These are phyloP conservation scores for Micromonas commoda DNA, from an alignment of 139 green algal species.

Conservation along the genomic window DNA sequence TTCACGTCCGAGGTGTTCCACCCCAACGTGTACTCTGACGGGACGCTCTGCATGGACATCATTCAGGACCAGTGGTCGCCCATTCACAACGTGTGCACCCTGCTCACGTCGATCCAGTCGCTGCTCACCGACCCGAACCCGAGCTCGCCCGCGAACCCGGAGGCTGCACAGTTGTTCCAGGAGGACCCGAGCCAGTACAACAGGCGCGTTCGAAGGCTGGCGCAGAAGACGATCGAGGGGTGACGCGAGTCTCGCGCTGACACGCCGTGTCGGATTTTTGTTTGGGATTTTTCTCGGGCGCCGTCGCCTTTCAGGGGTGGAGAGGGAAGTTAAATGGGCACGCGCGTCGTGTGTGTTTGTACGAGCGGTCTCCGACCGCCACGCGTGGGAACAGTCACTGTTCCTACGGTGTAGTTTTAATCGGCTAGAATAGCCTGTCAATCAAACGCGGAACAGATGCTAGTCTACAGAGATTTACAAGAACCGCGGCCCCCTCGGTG, in stretches of 20 bases:
- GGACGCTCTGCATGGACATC: conserved; percentile 88
- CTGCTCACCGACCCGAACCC: conserved; percentile 89
- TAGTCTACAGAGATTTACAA: no score
- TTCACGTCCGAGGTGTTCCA: conserved; percentile 82
- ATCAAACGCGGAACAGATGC: no score
- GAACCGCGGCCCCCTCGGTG: no score
- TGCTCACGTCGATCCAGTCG: conserved; percentile 37
- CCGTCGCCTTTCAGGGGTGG: no score
- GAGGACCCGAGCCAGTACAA: conserved; percentile 71
- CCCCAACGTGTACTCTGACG: conserved; percentile 77
- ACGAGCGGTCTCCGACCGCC: no score
- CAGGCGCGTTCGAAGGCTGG: conserved; percentile 48
- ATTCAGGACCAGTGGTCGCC: conserved; percentile 85
- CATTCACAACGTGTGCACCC: conserved; percentile 78
- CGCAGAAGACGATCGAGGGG: conserved; percentile 47
- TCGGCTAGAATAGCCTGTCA: no score
- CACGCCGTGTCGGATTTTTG: no score
- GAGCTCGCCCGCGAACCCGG: conserved; percentile 75
- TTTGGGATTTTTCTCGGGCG: no score
- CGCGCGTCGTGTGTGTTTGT: no score
- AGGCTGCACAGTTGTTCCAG: conserved; percentile 71
- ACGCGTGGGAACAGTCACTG: no score
- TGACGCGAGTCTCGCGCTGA: neutral
- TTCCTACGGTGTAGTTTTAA: no score
- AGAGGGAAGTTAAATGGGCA: no score